These are phyloP conservation scores for Vitis riparia DNA, from an alignment of 164 flowering plant species.

Conservation along the genomic window DNA sequence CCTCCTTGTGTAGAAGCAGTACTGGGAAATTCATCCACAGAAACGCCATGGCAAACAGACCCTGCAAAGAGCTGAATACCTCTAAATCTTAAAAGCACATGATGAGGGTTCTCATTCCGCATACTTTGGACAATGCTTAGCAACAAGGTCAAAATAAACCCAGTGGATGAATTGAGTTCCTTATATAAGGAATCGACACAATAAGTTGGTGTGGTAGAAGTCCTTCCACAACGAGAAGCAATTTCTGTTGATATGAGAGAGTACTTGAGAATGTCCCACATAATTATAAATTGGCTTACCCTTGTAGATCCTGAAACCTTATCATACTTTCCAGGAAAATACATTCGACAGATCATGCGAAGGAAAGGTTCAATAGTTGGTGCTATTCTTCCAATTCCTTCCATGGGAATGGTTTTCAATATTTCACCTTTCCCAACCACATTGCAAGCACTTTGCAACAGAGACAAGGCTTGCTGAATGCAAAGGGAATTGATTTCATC, in stretches of 20 bases:
- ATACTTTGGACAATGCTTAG: constrained; percentile 51
- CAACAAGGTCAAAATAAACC: constrained; percentile 60
- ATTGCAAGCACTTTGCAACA: constrained; percentile 56
- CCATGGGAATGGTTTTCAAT: constrained; percentile 34
- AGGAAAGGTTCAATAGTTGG: constrained; percentile 49
- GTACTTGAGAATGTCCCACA: constrained; percentile 91
- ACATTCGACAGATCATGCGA: constrained; percentile 55
- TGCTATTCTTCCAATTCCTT: constrained; percentile 22
- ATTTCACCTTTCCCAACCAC: constrained; percentile 40
- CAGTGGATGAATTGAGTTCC: constrained; percentile 67
- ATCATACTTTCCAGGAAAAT: constrained; percentile 53
- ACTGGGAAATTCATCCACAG: constrained; percentile 28
- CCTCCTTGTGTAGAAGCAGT: constrained; percentile 36
- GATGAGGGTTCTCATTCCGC: constrained; percentile 45
- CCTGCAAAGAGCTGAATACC: constrained; percentile 68
- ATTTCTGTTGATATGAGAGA: constrained; percentile 84
- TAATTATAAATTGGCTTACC: constrained; percentile 53
- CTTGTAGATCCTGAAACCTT: constrained; percentile 39
- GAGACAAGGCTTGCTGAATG: constrained; percentile 52
- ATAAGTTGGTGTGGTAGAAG: constrained; percentile 35
- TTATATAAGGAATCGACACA: constrained; percentile 49
- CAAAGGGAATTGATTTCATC: constrained; percentile 22
- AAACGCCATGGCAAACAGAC: constrained; percentile 58
- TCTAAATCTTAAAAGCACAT: constrained; percentile 67
- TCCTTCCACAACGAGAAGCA: constrained; percentile 64